phyloP scores from a whole-genome alignment of 2,329 filamentous ascomycete species.

The Diaporthe sp. region DNA sequence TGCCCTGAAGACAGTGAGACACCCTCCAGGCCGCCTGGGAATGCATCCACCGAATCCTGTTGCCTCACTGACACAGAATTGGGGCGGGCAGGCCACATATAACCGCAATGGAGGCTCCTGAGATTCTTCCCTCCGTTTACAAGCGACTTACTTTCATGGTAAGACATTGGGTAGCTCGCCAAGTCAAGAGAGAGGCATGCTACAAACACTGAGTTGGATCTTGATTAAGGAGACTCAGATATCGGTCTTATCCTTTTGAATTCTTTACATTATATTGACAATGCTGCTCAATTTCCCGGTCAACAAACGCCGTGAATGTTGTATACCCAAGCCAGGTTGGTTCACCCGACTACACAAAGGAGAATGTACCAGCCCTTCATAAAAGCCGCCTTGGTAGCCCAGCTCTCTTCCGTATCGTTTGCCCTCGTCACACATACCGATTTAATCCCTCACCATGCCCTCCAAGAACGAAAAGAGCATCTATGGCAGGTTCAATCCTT shows the following conservation, averaged over 20 bases:
- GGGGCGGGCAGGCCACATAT: no score
- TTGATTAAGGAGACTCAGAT: no score
- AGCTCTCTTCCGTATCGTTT: background rate
- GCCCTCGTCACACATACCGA: background rate
- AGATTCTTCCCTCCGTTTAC: no score
- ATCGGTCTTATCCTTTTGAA: background rate
- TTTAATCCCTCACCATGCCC: background rate
- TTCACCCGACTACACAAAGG: constrained; percentile 22
- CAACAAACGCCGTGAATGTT: constrained; percentile 34
- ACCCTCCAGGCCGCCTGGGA: no score
- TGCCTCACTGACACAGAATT: no score
- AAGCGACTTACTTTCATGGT: no score
- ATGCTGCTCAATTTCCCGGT: constrained; percentile 26
- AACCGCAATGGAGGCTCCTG: no score
- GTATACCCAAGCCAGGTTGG: constrained; percentile 26
- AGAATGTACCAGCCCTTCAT: background rate
- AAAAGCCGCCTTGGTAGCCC: background rate
- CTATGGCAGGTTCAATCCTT: background rate
- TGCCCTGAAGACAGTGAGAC: no score
- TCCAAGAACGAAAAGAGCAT: background rate
- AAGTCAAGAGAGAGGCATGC: no score
- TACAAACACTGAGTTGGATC: background rate
- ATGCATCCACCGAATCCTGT: no score
- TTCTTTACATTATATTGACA: constrained; percentile 40
- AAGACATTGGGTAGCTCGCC: no score